Percentiles rank a stretch among this genome's conserved stretches.
These are phyloP conservation scores for Diaporthe sp. DNA, from an alignment of 2,329 filamentous ascomycete genomes.

Conservation along the genomic window DNA sequence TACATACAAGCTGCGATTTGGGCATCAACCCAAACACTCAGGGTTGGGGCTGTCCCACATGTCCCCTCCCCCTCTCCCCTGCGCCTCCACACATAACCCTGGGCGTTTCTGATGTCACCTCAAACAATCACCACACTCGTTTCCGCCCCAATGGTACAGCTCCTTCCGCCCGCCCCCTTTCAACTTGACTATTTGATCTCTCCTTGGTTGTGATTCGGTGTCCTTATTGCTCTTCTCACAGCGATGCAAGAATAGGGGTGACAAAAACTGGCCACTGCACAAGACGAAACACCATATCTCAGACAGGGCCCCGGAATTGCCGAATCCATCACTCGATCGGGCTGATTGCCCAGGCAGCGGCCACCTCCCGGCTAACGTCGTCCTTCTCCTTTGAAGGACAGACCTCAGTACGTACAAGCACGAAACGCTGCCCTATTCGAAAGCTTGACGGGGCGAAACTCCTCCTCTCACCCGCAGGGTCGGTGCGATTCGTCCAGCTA, in stretches of 20 bases:
- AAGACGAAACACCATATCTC: background rate
- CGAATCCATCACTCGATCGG: background rate
- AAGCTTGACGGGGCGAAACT: background rate
- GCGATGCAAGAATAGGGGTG: background rate
- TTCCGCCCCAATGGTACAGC: slow-evolving; percentile 9
- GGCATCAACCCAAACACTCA: slow-evolving; percentile 12
- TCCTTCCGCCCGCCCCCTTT: slow-evolving; percentile 11
- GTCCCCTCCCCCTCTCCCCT: background rate
- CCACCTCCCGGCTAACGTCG: background rate
- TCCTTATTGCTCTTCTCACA: background rate
- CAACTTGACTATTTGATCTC: slow-evolving; percentile 2
- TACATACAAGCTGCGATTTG: background rate
- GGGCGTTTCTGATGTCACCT: slow-evolving; percentile 31
- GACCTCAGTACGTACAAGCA: background rate
- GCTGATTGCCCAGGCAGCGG: slow-evolving; percentile 11
- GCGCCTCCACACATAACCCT: slow-evolving; percentile 12
- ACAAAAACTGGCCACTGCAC: background rate
- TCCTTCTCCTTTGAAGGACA: background rate
- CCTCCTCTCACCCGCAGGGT: too few species aligned
- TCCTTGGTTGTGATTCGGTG: background rate
- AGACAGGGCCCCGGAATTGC: background rate
- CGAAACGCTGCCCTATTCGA: background rate
- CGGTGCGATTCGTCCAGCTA: slow-evolving; percentile 8
- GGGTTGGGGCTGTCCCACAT: background rate
- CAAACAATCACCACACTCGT: slow-evolving; percentile 21